These are phyloP conservation scores for Poa pratensis DNA, from an alignment of 176 grass and related monocot genomes.

Conservation along the genomic window DNA sequence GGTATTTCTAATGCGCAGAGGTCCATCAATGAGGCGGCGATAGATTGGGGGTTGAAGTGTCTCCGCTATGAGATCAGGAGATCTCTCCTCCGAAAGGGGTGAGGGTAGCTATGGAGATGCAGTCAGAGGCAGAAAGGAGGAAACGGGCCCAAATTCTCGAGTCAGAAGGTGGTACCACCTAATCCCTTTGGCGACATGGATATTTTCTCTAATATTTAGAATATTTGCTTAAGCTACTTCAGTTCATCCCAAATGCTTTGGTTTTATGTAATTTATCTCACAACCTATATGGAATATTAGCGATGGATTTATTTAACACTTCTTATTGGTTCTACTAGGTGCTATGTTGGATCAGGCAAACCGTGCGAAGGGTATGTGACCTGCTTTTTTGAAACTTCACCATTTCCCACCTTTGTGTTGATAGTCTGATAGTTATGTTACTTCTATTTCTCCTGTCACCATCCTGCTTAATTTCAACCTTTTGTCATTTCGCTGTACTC, in stretches of 20 bases:
- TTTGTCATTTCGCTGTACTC: not conserved
- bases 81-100: conserved; percentile 87
- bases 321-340: conserved; percentile 41
- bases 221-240: conserved; percentile 22
- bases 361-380: conserved; percentile 82
- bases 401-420: not conserved
- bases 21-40: conserved; percentile 88
- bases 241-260: conserved; percentile 37
- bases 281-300: not conserved
- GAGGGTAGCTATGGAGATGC: conserved; percentile 98
- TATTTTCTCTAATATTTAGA: not conserved
- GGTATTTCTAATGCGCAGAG: conserved; percentile 52
- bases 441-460: not conserved
- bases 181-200: not conserved
- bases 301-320: conserved; percentile 14
- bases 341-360: conserved; percentile 91
- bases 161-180: conserved; percentile 78
- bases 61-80: conserved; percentile 96
- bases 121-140: conserved; percentile 95
- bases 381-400: not conserved
- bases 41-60: conserved; percentile 90
- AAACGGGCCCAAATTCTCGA: conserved; percentile 95
- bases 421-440: not conserved
- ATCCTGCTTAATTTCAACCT: too few species aligned
- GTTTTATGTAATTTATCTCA: conserved; percentile 20